These are phyloP conservation scores for Heterobasidion occidentale DNA, from an alignment of 1,284 basidiomycete genomes.

Conservation along the genomic window DNA sequence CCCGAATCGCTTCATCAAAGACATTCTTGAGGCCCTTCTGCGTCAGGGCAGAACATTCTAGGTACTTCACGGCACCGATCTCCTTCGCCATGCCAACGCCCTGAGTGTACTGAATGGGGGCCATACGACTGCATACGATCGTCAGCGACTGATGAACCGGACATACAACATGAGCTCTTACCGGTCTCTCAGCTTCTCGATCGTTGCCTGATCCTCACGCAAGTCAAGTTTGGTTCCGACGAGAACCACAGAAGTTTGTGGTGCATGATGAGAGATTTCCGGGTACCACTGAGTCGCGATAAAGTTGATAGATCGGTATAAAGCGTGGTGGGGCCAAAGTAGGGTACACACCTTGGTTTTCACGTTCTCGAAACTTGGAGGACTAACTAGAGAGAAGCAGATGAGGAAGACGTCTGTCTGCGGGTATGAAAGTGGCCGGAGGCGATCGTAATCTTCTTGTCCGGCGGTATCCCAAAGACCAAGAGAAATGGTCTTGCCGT, in stretches of 20 bases:
- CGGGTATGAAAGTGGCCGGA: slow-evolving; percentile 96
- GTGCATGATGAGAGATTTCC: slow-evolving; percentile 95
- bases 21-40: slow-evolving; percentile 97
- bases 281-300: slow-evolving; percentile 75
- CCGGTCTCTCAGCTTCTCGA: slow-evolving; percentile 91
- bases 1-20: slow-evolving; percentile 94
- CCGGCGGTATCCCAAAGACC: slow-evolving; percentile 99
- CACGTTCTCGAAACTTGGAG: slow-evolving; percentile 98
- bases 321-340: neutral
- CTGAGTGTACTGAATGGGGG: slow-evolving; percentile 88
- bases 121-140: slow-evolving; percentile 65
- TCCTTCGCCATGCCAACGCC: slow-evolving; percentile 90
- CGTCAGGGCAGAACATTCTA: slow-evolving; percentile 96
- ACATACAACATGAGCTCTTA: slow-evolving; percentile 23
- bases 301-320: neutral
- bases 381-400: slow-evolving; percentile 97
- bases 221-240: slow-evolving; percentile 98
- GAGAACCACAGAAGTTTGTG: slow-evolving; percentile 88
- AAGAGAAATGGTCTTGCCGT: slow-evolving; percentile 96
- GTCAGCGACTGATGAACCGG: neutral
- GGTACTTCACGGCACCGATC: slow-evolving; percentile 92
- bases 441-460: slow-evolving; percentile 97
- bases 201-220: slow-evolving; percentile 87
- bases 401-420: slow-evolving; percentile 99
- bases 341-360: slow-evolving; percentile 74